A percentile compares a stretch with the other conserved stretches of the same genome.
phyloP scores from a whole-genome alignment of 208 protist species.

The Leishmania arabica region DNA sequence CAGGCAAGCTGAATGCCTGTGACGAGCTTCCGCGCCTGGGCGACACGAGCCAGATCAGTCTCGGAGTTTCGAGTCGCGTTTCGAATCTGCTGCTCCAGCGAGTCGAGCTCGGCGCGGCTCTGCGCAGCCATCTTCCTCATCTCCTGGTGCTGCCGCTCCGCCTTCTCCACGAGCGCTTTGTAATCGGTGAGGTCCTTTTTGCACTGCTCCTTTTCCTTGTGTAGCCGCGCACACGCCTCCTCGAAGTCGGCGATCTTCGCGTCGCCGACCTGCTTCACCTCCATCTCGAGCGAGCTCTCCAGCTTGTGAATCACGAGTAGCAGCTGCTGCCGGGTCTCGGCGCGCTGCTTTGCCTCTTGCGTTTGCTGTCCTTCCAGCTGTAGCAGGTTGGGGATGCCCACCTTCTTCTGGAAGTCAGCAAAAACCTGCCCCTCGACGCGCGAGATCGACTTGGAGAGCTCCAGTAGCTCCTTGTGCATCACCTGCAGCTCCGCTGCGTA shows the following conservation, averaged over 20 bases:
- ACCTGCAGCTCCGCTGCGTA: conserved; percentile 40
- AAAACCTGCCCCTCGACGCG: conserved; percentile 89
- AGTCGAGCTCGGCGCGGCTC: conserved; percentile 48
- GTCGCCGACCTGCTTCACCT: conserved; percentile 57
- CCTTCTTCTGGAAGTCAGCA: conserved; percentile 81
- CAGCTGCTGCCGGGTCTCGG: conserved; percentile 72
- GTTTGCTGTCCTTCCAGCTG: conserved; percentile 85
- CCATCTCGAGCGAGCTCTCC: conserved; percentile 74
- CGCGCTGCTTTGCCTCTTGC: conserved; percentile 50
- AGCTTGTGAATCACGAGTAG: conserved; percentile 77
- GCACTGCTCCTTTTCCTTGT: conserved; percentile 61
- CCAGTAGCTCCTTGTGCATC: conserved; percentile 55
- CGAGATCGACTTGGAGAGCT: conserved; percentile 56
- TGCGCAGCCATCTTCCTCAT: conserved; percentile 38
- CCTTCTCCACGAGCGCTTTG: conserved; percentile 49
- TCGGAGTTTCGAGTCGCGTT: conserved; percentile 51
- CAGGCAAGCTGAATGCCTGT: conserved; percentile 77
- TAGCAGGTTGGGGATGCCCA: conserved; percentile 88
- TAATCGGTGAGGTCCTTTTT: conserved; percentile 63
- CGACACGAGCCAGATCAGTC: conserved; percentile 56
- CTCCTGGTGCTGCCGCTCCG: conserved; percentile 50
- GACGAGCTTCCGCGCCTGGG: conserved; percentile 62
- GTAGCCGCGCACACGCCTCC: conserved; percentile 36
- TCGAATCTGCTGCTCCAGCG: conserved; percentile 68
- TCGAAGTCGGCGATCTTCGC: conserved; percentile 41